phyloP scores from a whole-genome alignment of 2,329 filamentous ascomycete species.

The Fusarium sp. region DNA sequence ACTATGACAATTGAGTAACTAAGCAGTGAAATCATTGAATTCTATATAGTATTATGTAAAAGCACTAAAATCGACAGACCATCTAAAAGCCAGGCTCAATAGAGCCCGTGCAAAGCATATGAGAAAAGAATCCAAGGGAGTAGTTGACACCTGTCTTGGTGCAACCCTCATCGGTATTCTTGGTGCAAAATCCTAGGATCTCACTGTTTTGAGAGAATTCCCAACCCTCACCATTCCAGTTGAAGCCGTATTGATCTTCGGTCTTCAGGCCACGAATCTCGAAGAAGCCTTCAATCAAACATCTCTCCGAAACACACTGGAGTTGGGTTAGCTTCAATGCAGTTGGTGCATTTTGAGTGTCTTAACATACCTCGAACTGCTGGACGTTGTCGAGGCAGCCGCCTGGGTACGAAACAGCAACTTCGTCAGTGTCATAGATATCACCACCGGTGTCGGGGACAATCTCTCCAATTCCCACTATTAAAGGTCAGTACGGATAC shows the following conservation, averaged over 20 bases:
- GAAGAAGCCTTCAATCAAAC: not conserved
- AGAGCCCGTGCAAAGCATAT: not conserved
- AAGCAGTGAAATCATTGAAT: no score
- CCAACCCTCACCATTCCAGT: slow-evolving; percentile 3
- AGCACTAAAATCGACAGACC: no score
- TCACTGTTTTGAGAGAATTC: slow-evolving; percentile 1
- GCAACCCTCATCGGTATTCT: not conserved
- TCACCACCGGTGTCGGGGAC: not conserved
- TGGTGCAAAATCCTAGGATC: not conserved
- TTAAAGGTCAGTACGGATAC: rapidly evolving
- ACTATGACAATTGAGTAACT: no score
- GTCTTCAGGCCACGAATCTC: not conserved
- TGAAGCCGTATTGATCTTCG: not conserved
- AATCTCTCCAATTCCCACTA: slow-evolving; percentile 3
- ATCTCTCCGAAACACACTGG: not conserved
- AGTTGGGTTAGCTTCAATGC: rapidly evolving
- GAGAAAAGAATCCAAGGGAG: not conserved
- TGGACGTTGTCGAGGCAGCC: not conserved
- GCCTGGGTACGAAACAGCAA: not conserved
- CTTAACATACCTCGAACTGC: not conserved
- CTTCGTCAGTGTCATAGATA: not conserved
- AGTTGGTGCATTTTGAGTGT: rapidly evolving
- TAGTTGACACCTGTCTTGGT: not conserved
- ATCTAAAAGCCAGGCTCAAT: not conserved
- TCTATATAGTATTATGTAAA: no score